These are phyloP conservation scores for Penicillium nordicum DNA, from an alignment of 2,329 filamentous ascomycete species.

Conservation along the genomic window DNA sequence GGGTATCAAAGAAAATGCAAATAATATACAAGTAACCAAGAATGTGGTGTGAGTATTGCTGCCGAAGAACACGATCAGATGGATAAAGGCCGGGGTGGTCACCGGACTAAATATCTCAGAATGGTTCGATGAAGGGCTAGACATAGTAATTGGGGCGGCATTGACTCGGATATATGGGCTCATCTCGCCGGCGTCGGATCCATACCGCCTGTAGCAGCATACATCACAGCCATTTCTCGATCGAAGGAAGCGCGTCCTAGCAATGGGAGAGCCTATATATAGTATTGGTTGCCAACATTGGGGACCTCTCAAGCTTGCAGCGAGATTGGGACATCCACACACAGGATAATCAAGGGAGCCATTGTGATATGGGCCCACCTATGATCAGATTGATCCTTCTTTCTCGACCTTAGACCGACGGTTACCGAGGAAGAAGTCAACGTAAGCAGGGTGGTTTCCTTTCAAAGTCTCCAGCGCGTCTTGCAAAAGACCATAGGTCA, in stretches of 20 bases:
- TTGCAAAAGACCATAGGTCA: conserved; percentile 77
- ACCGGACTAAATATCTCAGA: neutral
- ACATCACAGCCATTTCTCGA: neutral
- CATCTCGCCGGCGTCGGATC: neutral
- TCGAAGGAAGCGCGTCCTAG: neutral
- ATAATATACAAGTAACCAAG: conserved; percentile 7
- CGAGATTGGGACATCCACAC: neutral
- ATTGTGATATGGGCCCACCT: neutral
- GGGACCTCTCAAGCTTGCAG: neutral
- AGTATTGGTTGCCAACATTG: neutral
- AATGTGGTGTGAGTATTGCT: neutral
- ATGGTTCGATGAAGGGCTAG: neutral
- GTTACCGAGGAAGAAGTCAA: conserved; percentile 61
- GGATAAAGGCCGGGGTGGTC: neutral
- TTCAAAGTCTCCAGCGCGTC: conserved; percentile 67
- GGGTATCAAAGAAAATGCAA: conserved; percentile 21
- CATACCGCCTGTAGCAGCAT: neutral
- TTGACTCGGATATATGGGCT: neutral
- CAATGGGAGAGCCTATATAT: neutral
- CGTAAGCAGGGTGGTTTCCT: conserved; percentile 70
- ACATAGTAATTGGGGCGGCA: neutral
- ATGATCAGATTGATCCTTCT: conserved; percentile 18
- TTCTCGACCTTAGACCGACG: conserved; percentile 27
- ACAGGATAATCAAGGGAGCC: too few species aligned
- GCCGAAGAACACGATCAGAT: neutral